A percentile compares a stretch with the other conserved stretches of the same genome.
phyloP scores from a whole-genome alignment of 1,284 basidiomycete species.

The Pterulicium gracile region DNA sequence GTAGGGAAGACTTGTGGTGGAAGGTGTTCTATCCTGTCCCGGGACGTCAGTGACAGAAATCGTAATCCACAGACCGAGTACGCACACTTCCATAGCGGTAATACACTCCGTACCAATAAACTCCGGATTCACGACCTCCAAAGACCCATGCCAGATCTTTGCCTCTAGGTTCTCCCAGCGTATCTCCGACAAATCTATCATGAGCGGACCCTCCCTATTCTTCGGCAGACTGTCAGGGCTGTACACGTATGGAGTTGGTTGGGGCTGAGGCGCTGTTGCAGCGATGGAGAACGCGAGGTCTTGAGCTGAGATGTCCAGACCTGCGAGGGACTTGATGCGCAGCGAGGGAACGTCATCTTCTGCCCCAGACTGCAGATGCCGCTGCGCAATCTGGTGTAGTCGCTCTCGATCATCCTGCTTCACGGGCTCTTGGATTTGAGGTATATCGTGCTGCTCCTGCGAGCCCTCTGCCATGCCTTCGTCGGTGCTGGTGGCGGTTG shows the following conservation, averaged over 20 bases:
- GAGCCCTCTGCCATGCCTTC: not conserved
- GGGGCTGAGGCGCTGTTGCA: slow-evolving; percentile 26
- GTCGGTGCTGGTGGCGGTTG: not conserved
- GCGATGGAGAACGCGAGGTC: slow-evolving; percentile 43
- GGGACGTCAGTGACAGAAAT: slow-evolving; percentile 3
- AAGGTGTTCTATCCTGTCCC: slow-evolving; percentile 80
- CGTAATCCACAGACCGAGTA: slow-evolving; percentile 13
- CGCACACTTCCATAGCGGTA: slow-evolving; percentile 79
- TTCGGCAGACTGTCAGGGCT: slow-evolving; percentile 4
- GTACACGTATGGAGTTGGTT: slow-evolving; percentile 10
- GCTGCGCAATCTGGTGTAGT: slow-evolving; percentile 13
- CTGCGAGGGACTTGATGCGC: slow-evolving; percentile 48
- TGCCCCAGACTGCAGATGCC: slow-evolving; percentile 20
- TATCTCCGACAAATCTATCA: slow-evolving; percentile 14
- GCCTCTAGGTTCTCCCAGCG: slow-evolving; percentile 72
- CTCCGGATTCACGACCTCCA: slow-evolving; percentile 66
- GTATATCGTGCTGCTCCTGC: slow-evolving; percentile 8
- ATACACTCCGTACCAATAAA: slow-evolving; percentile 77
- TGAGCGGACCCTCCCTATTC: not conserved
- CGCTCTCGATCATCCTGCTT: slow-evolving; percentile 6
- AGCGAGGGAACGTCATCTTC: slow-evolving; percentile 43
- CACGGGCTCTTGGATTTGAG: slow-evolving; percentile 18
- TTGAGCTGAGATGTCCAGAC: slow-evolving; percentile 49
- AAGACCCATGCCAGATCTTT: slow-evolving; percentile 74
- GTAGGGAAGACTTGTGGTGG: slow-evolving; percentile 54